These are phyloP conservation scores for Acacia pycnantha DNA, from an alignment of 331 rosid species.

Conservation along the genomic window DNA sequence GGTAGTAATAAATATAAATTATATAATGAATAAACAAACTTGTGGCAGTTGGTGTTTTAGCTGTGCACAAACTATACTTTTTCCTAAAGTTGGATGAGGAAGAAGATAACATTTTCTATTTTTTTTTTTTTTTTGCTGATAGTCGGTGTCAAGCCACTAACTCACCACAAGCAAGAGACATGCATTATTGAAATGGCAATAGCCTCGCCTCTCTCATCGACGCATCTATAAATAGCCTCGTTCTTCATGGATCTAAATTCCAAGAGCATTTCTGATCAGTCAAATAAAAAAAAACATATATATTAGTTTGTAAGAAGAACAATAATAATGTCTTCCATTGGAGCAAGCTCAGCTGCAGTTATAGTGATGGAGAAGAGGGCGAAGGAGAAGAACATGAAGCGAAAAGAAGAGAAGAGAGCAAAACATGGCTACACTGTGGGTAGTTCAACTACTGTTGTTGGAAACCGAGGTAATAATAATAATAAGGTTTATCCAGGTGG, in stretches of 20 bases:
- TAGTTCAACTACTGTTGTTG: not conserved
- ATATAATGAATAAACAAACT: not conserved
- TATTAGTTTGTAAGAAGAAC: not conserved
- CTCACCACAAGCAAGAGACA: not conserved
- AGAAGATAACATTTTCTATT: not conserved
- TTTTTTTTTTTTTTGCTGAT: not conserved
- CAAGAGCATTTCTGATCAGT: not conserved
- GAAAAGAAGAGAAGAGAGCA: not conserved
- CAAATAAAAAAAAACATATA: not conserved
- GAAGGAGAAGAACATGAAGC: not conserved
- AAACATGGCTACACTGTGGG: not conserved
- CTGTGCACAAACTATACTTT: not conserved
- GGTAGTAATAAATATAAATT: slow-evolving; percentile 33
- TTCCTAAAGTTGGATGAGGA: not conserved
- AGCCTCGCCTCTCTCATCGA: not conserved
- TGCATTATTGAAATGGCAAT: not conserved
- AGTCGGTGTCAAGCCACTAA: not conserved
- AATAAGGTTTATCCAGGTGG: not conserved
- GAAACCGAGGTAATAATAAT: not conserved
- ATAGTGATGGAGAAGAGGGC: not conserved
- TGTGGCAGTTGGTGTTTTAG: not conserved
- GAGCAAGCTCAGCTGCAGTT: slow-evolving; percentile 1
- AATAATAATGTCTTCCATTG: not conserved
- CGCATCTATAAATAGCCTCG: not conserved
- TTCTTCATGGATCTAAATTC: not conserved